These are phyloP conservation scores for Akanthomyces uredinophilus DNA, from an alignment of 2,329 filamentous ascomycete genomes.

Conservation along the genomic window DNA sequence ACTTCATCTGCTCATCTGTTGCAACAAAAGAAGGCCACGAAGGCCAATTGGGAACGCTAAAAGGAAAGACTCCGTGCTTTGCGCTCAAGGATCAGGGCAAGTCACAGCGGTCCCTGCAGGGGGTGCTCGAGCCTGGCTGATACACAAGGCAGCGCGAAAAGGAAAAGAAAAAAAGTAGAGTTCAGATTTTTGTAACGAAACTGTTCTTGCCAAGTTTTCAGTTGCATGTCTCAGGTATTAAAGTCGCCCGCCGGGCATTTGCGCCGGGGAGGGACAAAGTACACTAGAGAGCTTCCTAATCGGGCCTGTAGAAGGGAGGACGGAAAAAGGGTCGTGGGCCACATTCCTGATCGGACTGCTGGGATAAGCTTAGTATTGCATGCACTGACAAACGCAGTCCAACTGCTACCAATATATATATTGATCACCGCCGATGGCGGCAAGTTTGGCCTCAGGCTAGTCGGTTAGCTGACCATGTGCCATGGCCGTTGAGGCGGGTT, in stretches of 20 bases:
- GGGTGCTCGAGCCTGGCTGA: neutral
- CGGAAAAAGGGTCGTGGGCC: neutral
- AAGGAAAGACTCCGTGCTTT: neutral
- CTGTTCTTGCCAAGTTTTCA: neutral
- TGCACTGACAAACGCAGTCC: neutral
- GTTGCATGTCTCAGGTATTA: neutral
- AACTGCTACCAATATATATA: neutral
- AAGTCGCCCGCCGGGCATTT: neutral
- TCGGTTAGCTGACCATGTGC: neutral
- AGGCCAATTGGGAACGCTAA: neutral
- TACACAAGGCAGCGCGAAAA: neutral
- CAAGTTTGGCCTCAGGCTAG: neutral
- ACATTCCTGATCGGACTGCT: neutral
- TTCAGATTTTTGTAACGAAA: neutral
- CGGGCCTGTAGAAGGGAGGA: neutral
- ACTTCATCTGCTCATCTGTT: neutral
- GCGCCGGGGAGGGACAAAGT: neutral
- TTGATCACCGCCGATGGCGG: neutral
- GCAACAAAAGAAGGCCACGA: neutral
- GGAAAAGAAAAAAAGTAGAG: neutral
- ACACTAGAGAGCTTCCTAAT: conserved; percentile 4
- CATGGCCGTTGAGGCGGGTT: neutral
- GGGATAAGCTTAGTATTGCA: neutral
- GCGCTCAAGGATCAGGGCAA: conserved; percentile 7
- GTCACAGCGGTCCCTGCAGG: neutral